Base-by-base conservation (phyloP, 1,284 basidiomycete genomes). In the Boletus semigastroideus region DNA sequence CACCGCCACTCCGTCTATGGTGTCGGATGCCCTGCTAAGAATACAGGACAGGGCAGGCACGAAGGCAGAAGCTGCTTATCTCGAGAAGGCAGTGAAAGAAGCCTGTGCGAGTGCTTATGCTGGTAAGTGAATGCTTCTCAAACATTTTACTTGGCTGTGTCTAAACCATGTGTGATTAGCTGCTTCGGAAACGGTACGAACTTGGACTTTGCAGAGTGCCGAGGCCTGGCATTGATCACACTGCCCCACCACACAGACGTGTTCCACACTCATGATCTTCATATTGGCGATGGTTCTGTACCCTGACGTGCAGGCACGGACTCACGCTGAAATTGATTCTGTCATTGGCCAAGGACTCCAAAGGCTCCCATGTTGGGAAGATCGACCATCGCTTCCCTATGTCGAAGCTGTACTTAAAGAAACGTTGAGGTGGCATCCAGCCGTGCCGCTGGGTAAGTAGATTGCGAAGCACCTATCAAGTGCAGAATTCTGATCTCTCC, bases 381-480 rank as follows among this genome's bases (percentile, higher is more conserved):
- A 80, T 36, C 58, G 75, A 4, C 48, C 56, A 2, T 63, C 59
- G 13, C 62, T 83, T 20, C 68, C 65, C 1, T 83, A 79, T 59
- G 59, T 83, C 1, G 61, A 69, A 13, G 79, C 79, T 0, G 56
- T 81, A 1, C 57, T 81, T 47, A 79, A 78, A 54, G 84, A 84
- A 61, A 72, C 78, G 1, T 58, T 82, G 43, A 68, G 82, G 27
- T 84, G 74, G 67, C 70, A 75, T 5, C 76, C 78, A 4, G 69
- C 75, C 4, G 70, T 63, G 3, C 78, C 78, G 12, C 51, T 66
- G 1, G 58, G 67, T 60, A 53, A 31, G 52, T 33, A 27, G 27
- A 19, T 20, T 22, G 17, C 30, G 6, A 22, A 1, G 14, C 36
- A 42, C 46, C 43, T 25, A 8, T 41, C 12, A 4, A 12, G 8